Base-by-base conservation (phyloP, 2,329 filamentous ascomycete genomes). In the Cladophialophora yegresii region DNA sequence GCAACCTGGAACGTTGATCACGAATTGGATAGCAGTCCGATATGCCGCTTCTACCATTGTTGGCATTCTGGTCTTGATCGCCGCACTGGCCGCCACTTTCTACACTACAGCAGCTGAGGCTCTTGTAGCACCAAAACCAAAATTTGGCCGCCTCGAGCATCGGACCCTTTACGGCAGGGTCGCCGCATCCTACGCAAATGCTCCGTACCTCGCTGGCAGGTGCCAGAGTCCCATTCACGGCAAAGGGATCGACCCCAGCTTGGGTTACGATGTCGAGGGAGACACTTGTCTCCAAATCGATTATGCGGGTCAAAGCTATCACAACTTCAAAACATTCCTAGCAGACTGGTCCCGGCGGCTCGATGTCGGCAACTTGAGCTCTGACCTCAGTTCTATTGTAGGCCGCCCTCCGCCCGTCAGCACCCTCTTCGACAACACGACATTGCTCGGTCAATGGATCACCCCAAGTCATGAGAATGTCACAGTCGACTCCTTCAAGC, bases 51-150 rank as follows among this genome's bases (percentile, higher is more conserved):
- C 87, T 0, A 59, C 57, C 32, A 69, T 90, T 0, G 77, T 93
- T 0, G 91, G 90, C 0, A 73, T 82, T 0, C 71, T 92, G 2
- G 85, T 88, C 0, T 74, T 93, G 13, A 77, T 85, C 1, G 87
- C 88, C 1, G 86, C 89, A 0, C 65, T 92, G 1, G 80, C 86
- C 1, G 85, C 87, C 0, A 86, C 89, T 71, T 81, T 93, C 5
- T 95, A 93, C 73, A 91, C 89, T 0, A 89, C 89, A 1, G 90
- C 90, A 0, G 89, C 89, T 0, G 88, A 91, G 67, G 87, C 89
- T 8, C 79, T 93, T 71, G 89, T 93, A 0, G 83, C 89, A 2
- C 91, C 91, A 0, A 89, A 90, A 71, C 80, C 93, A 6, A 86
- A 83, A 59, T 84, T 83, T 65, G 85, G 86, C 0, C 73, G 74